Base-by-base conservation (phyloP, 2,329 filamentous ascomycete genomes). In the Aspergillus udagawae region DNA sequence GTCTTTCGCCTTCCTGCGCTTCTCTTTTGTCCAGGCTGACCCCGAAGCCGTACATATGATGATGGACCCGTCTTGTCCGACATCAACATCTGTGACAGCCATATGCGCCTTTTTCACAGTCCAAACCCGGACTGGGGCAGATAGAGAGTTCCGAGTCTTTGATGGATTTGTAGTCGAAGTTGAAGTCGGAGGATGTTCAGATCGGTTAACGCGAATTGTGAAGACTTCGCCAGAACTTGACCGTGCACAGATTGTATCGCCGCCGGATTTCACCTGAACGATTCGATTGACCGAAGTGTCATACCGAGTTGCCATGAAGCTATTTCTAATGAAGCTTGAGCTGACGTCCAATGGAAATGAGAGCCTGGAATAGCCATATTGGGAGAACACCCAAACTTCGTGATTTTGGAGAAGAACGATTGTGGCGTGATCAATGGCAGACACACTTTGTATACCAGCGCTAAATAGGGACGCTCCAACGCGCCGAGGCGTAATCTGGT, bases 311-410 rank as follows among this genome's bases (percentile, higher is more conserved):
- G 86, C 81, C 70, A 87, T 76, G 58, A 87, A 87, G 53, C 84
- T 86, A 55, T 84, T 81, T 57, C 83, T 82, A 25, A 93, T 80
- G 47, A 88, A 87, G 59, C 85, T 85, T 58, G 88, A 91, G 21
- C 83, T 83, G 5, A 85, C 83, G 62, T 92, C 89, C 35, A 90
- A 79, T 0, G 91, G 90, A 61, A 97, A 96, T 49, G 86, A 86
- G 54, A 97, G 82, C 62, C 91, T 90, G n/a, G 92, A 91, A 70
- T 96, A 97, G 4, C 93, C 93, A 67, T 96, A 97, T 64, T 95
- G 95, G 0, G 92, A 93, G 66, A 99, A 96, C 0, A 99, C 88
- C 81, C 90, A 95, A 9, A 97, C 91, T 21, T 92, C 91, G 64
- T 90, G 87, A 65, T 92, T 96, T 51, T 92, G 88, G 3, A 99